Evolutionary conservation across 176 grass and related monocot species (phyloP), one percentile per base, ranked within the genome.

Genomic region (Carex myosuroides): DNA sequence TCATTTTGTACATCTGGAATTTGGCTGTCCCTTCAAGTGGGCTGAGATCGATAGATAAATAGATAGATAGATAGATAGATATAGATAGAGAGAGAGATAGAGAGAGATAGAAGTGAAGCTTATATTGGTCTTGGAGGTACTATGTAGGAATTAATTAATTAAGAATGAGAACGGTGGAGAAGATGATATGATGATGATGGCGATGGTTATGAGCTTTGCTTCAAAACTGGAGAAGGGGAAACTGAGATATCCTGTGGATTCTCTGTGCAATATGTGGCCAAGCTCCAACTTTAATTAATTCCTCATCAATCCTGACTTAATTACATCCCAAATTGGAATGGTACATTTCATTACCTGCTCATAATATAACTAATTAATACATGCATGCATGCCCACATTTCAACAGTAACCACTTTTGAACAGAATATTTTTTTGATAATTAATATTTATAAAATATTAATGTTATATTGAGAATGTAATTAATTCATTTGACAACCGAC

Each of bases 101-200:
- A 58, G 58, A 74, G 84, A 46, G 7, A 46, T 50, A 50, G 77
- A 79, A 60, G 81, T 65, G 56, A 85, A 85, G 70, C 69, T 77
- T 90, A 84, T 85, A 80, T 80, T 70, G 39, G 20, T 52, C 11
- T 73, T 11, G 17, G 52, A 48, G 87, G 55, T 71, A 65, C 87
- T 86, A 55, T 83, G 39, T 26, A 71, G 39, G 67, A n/a, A 39
- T 60, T 26, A 26, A 26, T 26, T 26, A 26, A 26, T 26, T 22
- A 85, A 80, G 59, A 72, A 72, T 61, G 87, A 44, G 50, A 84
- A 50, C 35, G 79, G 54, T 87, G 87, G 71, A 85, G 90, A 37
- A 80, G 86, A 89, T 91, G 80, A 90, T 84, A 95, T 89, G 88
- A 98, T 92, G 88, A 87, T 79, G 92, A 94, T 93, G 91, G 90